Conservation (phyloP, 73 alveolate genomes). For the Blepharisma japonicum region DNA sequence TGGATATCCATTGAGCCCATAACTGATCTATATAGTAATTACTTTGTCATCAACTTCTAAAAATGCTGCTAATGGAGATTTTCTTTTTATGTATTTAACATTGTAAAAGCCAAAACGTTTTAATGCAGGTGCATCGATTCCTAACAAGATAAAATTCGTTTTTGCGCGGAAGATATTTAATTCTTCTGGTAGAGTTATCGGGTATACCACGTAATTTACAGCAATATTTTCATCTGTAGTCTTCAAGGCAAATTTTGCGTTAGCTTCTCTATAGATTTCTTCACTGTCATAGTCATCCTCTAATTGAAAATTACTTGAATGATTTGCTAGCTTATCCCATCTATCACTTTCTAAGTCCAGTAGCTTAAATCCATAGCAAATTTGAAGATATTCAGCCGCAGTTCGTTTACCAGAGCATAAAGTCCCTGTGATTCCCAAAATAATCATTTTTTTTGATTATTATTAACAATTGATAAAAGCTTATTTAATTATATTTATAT, state of each 20-base stretch:
- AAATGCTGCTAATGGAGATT: conserved; percentile 33
- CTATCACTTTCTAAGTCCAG: conserved; percentile 33
- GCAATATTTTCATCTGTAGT: conserved; percentile 1
- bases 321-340: conserved; percentile 4
- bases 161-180: conserved; percentile 35
- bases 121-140: conserved; percentile 52
- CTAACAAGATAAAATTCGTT: conserved; percentile 44
- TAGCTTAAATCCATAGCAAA: conserved; percentile 36
- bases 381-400: conserved; percentile 41
- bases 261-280: conserved; percentile 21
- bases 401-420: conserved; percentile 47
- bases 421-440: conserved; percentile 55
- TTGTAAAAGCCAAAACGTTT: conserved; percentile 41
- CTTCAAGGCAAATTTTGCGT: background rate
- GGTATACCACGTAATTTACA: conserved; percentile 51
- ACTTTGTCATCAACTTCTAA: conserved; percentile 42
- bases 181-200: conserved; percentile 40
- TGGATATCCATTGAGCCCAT: conserved; percentile 31
- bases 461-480: too few relatives aligned
- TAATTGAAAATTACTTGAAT: background rate
- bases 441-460: conserved; percentile 28
- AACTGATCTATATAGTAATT: conserved; percentile 33
- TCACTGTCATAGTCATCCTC: conserved; percentile 21
- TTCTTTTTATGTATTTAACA: conserved; percentile 34
- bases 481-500: too few relatives aligned